Base-by-base conservation (phyloP, 176 grass and related monocot species). In the Juncus effusus region DNA sequence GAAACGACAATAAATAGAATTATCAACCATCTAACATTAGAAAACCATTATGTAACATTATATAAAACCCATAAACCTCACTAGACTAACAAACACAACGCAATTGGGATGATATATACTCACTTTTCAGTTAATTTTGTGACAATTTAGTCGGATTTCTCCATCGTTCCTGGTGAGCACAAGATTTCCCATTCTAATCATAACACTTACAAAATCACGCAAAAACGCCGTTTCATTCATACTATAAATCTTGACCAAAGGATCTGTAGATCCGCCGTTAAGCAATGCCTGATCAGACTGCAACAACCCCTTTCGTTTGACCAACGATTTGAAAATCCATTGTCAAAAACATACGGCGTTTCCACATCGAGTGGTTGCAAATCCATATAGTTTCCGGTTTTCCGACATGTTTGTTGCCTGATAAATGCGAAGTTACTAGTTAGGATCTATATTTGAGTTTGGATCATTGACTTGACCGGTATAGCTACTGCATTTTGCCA, bases 161-260 rank as follows among this genome's bases (percentile, higher is more conserved):
- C 70, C 70, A 12, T 76, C 59, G 13, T 28, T 74, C 10, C 72
- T 28, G 1, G 70, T 67, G 41, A 59, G 62, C n/a, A 60, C 41
- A 35, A 81, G 19, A 55, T 45, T 76, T 36, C 73, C 79, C 79
- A 82, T 71, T 50, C 67, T 70, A 36, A 82, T 40, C 79, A 82
- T 82, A 0, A 62, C 56, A 3, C 44, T 59, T 5, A 19, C 79
- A 10, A 82, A 82, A 38, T 70, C 79, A 2, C 4, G 5, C 6
- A 28, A 60, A n/a, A 82, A 82, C 3, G 36, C 64, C 12, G 10
- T 19, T 36, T 40, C 39, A 4, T 76, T 71, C 9, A 10, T 13
- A 38, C n/a, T 38, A 44, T 82, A 82, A 41, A 13, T 9, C 64
- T 10, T 47, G 45, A 82, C 79, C 5, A 70, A 36, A 40, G 5